Conservation (phyloP, 139 green algal species). For the Zygnema circumcarinatum region DNA sequence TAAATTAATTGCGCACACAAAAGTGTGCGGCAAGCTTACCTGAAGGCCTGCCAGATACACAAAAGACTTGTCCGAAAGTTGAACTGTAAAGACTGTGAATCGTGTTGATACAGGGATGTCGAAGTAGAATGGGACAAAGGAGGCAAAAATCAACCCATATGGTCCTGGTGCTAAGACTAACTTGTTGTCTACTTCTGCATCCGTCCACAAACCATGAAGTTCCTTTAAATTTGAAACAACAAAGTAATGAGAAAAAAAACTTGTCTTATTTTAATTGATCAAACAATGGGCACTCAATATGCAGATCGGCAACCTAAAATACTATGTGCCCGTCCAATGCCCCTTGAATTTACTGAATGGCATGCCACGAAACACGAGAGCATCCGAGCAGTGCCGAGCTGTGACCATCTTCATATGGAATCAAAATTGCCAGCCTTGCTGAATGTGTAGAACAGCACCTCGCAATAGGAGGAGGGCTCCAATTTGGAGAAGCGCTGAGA, state of each 20-base stretch:
- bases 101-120: constrained; percentile 54
- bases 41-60: constrained; percentile 59
- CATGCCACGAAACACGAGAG: no score
- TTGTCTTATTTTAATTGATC: no score
- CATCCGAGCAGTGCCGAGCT: no score
- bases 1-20: not conserved
- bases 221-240: no score
- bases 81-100: constrained; percentile 54
- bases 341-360: no score
- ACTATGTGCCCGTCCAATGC: no score
- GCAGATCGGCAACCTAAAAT: no score
- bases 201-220: no score
- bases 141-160: constrained; percentile 60
- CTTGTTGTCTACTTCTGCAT: constrained; percentile 14
- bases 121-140: constrained; percentile 60
- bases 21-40: constrained; percentile 22
- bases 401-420: no score
- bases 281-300: no score
- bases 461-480: not conserved
- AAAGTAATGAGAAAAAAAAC: no score
- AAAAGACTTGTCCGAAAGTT: constrained; percentile 60
- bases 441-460: not conserved
- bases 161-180: constrained; percentile 41
- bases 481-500: constrained; percentile 18
- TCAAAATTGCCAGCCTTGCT: no score